Base-by-base conservation (phyloP, 768 basidiomycete genomes). In the Serpula lacrymans region DNA sequence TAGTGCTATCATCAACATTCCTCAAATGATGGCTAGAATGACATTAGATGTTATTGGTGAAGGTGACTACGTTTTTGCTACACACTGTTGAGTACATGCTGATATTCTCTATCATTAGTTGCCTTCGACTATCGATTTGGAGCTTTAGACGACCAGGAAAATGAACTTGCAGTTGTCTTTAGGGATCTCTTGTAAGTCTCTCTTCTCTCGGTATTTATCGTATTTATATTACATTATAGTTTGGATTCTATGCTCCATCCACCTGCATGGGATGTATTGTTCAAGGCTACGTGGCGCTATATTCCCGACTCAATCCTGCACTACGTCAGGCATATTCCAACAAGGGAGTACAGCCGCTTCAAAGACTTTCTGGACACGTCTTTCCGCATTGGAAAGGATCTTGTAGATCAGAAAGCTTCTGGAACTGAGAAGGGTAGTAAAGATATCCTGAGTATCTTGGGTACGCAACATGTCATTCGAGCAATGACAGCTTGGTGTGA, bases 381-480 rank as follows among this genome's bases (percentile, higher is more conserved):
- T 32, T 49, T 47, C 37, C 41, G 35, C 3, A 52, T 60, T 10
- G 49, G 59, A 11, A 42, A 45, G 18, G 37, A 35, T 5, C 43
- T 65, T 3, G 40, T 65, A 24, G 37, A 40, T 11, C 46, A 53
- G 34, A 56, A 60, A 9, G 32, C 44, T 0, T 39, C 44, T 7
- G 45, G 46, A 5, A 46, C 51, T 11, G 49, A 49, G 20, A 57
- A 57, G 32, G 54, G 53, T 16, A 41, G 45, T 4, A 60, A 53
- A 42, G 64, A 63, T 39, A 57, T 64, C 16, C 58, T 65, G 51
- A 65, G 62, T 26, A 49, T 66, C 20, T 50, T 66, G 1, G 52
- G 61, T 57, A 31, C 14, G 52, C 32, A n/a, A 7, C 41, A 21
- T n/a, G 3, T 20, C 7, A 13, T 32, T 21, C 7, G 12, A 9